These are phyloP conservation scores for Elaeagnus macrophylla DNA, from an alignment of 306 rosid species.

Conservation along the genomic window DNA sequence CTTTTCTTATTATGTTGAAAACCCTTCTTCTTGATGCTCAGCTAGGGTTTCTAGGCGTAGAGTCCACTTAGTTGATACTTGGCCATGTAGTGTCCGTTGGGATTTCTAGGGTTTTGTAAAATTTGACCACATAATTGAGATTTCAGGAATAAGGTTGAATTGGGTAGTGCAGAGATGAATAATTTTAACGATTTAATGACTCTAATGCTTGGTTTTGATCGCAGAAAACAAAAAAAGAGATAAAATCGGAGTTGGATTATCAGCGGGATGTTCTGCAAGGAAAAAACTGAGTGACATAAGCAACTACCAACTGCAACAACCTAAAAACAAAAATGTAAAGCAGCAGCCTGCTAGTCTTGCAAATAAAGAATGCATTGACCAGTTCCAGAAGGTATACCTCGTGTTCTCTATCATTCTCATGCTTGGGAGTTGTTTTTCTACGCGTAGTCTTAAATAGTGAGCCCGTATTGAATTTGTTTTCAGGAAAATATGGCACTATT, in stretches of 20 bases:
- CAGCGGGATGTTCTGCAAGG: slow-evolving; percentile 33
- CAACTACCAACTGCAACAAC: slow-evolving; percentile 36
- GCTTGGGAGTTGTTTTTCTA: not conserved
- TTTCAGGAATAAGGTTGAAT: too few species aligned
- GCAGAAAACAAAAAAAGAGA: slow-evolving; percentile 38
- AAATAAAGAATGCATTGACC: slow-evolving; percentile 26
- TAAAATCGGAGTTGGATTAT: slow-evolving; percentile 26
- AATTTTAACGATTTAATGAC: too few species aligned
- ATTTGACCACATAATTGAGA: too few species aligned
- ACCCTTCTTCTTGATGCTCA: too few species aligned
- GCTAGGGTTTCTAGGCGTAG: too few species aligned
- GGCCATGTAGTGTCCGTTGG: too few species aligned
- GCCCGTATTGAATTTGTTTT: slow-evolving; percentile 15
- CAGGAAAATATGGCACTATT: slow-evolving; percentile 58
- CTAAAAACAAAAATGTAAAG: slow-evolving; percentile 25
- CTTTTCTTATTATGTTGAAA: too few species aligned
- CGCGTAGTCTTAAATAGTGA: slow-evolving; percentile 8
- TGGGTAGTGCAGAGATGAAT: too few species aligned
- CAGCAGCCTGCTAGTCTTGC: slow-evolving; percentile 20
- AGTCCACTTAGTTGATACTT: too few species aligned
- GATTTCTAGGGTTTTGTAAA: too few species aligned
- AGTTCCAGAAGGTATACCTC: slow-evolving; percentile 44
- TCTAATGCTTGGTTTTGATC: slow-evolving; percentile 16
- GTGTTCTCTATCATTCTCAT: not conserved
- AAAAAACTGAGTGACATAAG: slow-evolving; percentile 63